A percentile compares a stretch with the other conserved stretches of the same genome.
Evolutionary conservation across 192 early-diverging fungal species (phyloP).

Genomic region (Rhizophagus clarus): DNA sequence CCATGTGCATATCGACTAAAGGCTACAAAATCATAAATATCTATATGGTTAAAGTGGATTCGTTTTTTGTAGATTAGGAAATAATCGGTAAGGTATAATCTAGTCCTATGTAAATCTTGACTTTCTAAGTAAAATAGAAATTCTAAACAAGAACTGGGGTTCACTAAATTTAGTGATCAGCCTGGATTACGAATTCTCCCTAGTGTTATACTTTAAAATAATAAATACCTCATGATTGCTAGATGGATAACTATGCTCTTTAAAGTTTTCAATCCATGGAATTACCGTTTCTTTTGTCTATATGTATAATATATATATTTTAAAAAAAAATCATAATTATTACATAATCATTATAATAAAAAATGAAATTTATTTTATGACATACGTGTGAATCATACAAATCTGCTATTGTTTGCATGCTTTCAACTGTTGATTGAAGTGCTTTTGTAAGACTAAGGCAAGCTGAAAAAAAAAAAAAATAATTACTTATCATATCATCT

Average conservation of each 20-base stretch:
- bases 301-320: too few relatives aligned
- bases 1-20: constrained; percentile 45
- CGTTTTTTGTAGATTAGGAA: background rate
- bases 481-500: background rate
- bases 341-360: too few relatives aligned
- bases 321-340: background rate
- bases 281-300: constrained; percentile 36
- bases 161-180: too few relatives aligned
- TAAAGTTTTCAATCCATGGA: constrained; percentile 42
- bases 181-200: too few relatives aligned
- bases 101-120: too few relatives aligned
- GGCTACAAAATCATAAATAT: constrained; percentile 14
- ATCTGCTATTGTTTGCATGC: constrained; percentile 43
- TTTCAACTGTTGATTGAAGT: constrained; percentile 43
- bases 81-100: too few relatives aligned
- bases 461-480: constrained; percentile 25
- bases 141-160: too few relatives aligned
- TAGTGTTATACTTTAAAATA: background rate
- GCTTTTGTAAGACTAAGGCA: constrained; percentile 48
- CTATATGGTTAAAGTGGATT: background rate
- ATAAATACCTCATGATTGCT: constrained; percentile 34
- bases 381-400: constrained; percentile 38
- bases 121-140: too few relatives aligned
- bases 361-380: background rate
- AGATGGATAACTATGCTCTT: constrained; percentile 39